phyloP scores from a whole-genome alignment of 2,329 filamentous ascomycete species.

The Ophiostoma australiae region DNA sequence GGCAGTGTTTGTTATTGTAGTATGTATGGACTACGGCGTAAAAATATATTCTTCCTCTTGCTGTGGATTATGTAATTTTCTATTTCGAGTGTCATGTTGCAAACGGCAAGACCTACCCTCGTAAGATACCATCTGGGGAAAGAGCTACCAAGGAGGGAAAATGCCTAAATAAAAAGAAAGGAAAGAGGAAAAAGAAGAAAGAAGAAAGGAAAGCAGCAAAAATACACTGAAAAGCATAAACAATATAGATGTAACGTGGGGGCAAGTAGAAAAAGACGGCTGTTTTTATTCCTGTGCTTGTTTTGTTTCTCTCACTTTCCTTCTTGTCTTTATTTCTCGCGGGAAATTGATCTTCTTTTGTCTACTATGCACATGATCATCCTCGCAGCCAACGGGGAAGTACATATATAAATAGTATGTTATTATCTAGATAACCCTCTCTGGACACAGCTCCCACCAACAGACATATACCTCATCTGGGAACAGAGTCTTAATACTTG shows the following conservation, averaged over 20 bases:
- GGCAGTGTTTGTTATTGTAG: too few species aligned
- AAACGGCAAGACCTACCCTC: neutral
- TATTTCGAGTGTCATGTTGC: neutral
- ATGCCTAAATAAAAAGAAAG: neutral
- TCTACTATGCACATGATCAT: neutral
- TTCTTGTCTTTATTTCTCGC: neutral
- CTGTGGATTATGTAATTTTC: neutral
- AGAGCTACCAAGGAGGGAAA: neutral
- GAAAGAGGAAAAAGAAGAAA: neutral
- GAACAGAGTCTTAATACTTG: too few species aligned
- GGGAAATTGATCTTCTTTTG: conserved; percentile 5
- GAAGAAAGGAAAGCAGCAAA: neutral
- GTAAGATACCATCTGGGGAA: neutral
- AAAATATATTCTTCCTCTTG: too few species aligned
- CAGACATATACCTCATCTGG: neutral
- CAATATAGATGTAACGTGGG: neutral
- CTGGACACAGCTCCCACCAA: neutral
- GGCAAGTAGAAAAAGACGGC: neutral
- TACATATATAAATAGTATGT: neutral
- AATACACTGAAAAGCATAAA: neutral
- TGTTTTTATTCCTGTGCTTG: neutral
- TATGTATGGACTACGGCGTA: too few species aligned
- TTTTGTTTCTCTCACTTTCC: neutral
- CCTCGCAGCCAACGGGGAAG: too few species aligned
- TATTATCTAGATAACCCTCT: neutral